These are phyloP conservation scores for Exophiala mesophila DNA, from an alignment of 2,329 filamentous ascomycete genomes.

Conservation along the genomic window DNA sequence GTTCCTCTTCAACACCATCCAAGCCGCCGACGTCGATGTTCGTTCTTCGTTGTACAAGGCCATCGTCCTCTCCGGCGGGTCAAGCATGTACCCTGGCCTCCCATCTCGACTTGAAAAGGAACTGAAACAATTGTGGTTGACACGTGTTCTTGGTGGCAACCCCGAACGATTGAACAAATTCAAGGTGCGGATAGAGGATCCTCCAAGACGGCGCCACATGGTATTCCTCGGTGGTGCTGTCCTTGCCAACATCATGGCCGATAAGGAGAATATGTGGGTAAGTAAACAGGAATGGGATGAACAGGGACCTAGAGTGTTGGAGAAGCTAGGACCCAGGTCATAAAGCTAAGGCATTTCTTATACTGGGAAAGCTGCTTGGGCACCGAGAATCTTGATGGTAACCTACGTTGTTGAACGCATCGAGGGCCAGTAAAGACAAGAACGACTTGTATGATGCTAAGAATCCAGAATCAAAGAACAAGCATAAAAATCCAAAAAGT, in stretches of 20 bases:
- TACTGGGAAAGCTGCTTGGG: too few relatives aligned
- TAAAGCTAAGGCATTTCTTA: too few relatives aligned
- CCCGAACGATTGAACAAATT: slow-evolving; percentile 95
- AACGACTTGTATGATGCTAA: neutral
- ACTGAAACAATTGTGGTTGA: slow-evolving; percentile 97
- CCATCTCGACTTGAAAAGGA: slow-evolving; percentile 96
- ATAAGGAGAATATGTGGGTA: slow-evolving; percentile 99
- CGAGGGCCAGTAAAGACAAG: too few relatives aligned
- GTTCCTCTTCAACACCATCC: slow-evolving; percentile 98
- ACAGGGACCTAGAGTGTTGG: slow-evolving; percentile 74
- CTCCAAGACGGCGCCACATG: slow-evolving; percentile 93
- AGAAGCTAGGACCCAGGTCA: slow-evolving; percentile 86
- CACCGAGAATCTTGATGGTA: too few relatives aligned
- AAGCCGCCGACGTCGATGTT: slow-evolving; percentile 91
- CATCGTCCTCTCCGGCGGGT: slow-evolving; percentile 91
- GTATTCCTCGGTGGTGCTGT: slow-evolving; percentile 98
- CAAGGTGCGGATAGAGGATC: slow-evolving; percentile 98
- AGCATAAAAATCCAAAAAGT: neutral
- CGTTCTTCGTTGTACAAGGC: slow-evolving; percentile 93
- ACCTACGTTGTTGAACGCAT: too few relatives aligned
- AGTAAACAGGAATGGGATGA: slow-evolving; percentile 96
- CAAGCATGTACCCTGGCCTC: slow-evolving; percentile 97
- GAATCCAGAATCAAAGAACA: neutral
- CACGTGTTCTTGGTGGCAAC: slow-evolving; percentile 81
- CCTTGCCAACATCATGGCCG: slow-evolving; percentile 95